These are phyloP conservation scores for Paragyromitra xinjiangensis DNA, from an alignment of 495 filamentous ascomycete genomes.

Conservation along the genomic window DNA sequence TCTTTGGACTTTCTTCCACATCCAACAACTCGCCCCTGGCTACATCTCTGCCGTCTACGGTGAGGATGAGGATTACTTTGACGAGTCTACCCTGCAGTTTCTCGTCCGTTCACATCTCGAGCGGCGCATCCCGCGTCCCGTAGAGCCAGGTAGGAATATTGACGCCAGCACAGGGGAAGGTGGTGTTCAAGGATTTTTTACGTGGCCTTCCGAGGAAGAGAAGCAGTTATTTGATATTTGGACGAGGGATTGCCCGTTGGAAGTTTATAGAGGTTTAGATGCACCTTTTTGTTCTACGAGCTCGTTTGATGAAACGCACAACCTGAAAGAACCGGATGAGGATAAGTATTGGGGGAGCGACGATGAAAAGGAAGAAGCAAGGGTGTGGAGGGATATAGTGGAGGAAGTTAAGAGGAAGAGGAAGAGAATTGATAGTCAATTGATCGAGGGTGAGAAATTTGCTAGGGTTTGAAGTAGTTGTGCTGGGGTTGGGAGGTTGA, in stretches of 20 bases:
- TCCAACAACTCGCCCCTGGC: slow-evolving; percentile 18
- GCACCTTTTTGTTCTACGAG: slow-evolving; percentile 16
- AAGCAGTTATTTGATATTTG: slow-evolving; percentile 23
- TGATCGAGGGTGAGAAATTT: slow-evolving; percentile 18
- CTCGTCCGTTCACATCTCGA: slow-evolving; percentile 21
- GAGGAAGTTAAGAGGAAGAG: slow-evolving; percentile 27
- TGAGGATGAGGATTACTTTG: background rate
- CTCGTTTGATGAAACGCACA: background rate
- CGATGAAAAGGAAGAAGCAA: slow-evolving; percentile 17
- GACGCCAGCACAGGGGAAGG: background rate
- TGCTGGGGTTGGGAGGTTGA: background rate
- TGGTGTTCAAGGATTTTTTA: background rate
- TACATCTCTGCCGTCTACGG: background rate
- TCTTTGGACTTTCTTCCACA: slow-evolving; percentile 58
- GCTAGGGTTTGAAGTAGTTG: background rate
- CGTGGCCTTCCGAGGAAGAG: slow-evolving; percentile 33
- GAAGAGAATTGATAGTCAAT: slow-evolving; percentile 29
- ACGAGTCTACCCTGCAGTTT: background rate
- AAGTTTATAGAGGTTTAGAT: slow-evolving; percentile 1
- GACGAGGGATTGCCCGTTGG: slow-evolving; percentile 6
- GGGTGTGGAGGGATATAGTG: slow-evolving; percentile 8
- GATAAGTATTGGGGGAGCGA: slow-evolving; percentile 34
- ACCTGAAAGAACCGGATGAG: slow-evolving; percentile 15
- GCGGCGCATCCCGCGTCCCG: slow-evolving; percentile 19
- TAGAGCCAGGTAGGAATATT: no score